Conservation (phyloP, 257 asterid species). For the Salvia splendens region DNA sequence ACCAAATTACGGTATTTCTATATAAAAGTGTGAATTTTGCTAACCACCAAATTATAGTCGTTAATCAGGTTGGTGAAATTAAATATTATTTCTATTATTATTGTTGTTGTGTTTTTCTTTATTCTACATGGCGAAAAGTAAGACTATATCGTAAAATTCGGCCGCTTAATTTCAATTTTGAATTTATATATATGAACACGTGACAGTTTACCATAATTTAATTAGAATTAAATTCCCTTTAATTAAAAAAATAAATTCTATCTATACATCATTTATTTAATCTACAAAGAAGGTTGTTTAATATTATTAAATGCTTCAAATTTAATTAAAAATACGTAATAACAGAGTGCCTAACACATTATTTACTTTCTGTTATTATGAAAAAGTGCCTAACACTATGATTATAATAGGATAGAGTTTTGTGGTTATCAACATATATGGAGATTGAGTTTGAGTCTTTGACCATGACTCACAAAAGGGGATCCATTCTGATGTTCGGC, state of each 20-base stretch:
- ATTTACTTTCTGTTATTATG: background rate
- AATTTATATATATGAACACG: background rate
- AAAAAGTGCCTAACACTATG: background rate
- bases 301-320: background rate
- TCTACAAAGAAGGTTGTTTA: background rate
- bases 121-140: background rate
- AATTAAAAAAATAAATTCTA: background rate
- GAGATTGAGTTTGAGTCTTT: background rate
- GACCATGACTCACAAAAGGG: background rate
- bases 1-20: background rate
- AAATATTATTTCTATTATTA: background rate
- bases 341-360: background rate
- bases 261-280: background rate
- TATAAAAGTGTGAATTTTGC: too few relatives aligned
- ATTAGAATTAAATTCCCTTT: background rate
- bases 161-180: background rate
- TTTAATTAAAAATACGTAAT: background rate
- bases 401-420: background rate
- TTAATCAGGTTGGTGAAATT: background rate
- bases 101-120: background rate
- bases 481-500: constrained; percentile 32
- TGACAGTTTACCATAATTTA: background rate
- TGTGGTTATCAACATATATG: constrained; percentile 1
- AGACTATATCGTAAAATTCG: background rate
- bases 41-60: background rate